Base-by-base conservation (phyloP, 192 early-diverging fungal genomes). In the Backusella luteola region DNA sequence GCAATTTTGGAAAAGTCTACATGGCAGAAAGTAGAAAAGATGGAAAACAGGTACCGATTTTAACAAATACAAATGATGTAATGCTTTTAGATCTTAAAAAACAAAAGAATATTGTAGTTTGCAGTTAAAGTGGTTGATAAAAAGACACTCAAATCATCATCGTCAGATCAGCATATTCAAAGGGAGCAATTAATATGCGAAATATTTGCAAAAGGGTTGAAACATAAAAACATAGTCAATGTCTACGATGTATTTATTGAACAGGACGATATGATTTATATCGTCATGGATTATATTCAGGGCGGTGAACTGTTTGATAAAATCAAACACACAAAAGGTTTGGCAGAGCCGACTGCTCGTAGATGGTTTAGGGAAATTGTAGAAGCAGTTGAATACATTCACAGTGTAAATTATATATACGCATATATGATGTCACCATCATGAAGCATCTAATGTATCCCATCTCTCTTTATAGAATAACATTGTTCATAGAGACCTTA, bases 401-500 rank as follows among this genome's bases (percentile, higher is more conserved):
- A 89, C 68, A 77, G 82, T 52, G 86, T 87, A 84, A 63, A 46
- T 32, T 71, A 29, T 26, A 19, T 21, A 66, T 63, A 63, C 26
- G 42, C 15, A 39, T 44, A 34, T 19, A 71, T 23, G 5, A 23
- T 41, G 3, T 2, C 4, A 38, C 21, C 23, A n/a, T 11, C 39
- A 23, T 26, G n/a, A 69, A 8, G 2, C 17, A 14, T 69, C 19
- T 69, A 23, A 38, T 6, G 29, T 17, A 34, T 32, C 11, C 32
- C 15, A 15, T 34, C 7, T 26, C 32, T 11, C 12, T 71, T 41
- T 9, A 19, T 72, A 72, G 70, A 21, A 72, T 34, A 44, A 44
- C 17, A 72, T 72, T 49, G 42, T 72, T 6, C 97, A 99, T 80
- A 90, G 97, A 23, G 97, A 99, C 77, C 84, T 99, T n/a, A 99